phyloP scores from a whole-genome alignment of 345 rosid genomes.

The Dimocarpus longan region DNA sequence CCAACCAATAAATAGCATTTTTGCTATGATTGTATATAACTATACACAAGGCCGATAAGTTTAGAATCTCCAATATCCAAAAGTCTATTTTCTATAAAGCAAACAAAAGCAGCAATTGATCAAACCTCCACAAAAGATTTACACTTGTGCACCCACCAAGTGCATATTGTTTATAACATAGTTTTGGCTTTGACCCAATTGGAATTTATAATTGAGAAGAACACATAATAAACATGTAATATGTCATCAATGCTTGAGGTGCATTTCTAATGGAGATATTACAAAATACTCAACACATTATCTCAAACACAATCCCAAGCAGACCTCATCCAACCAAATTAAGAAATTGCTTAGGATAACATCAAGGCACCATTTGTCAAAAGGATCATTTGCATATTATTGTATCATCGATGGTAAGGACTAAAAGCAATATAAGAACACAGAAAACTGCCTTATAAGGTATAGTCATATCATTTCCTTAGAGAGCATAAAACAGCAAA shows the following conservation, averaged over 20 bases:
- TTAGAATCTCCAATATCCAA: neutral
- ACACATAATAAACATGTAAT: neutral
- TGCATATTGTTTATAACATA: neutral
- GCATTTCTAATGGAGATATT: neutral
- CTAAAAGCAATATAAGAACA: neutral
- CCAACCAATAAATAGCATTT: neutral
- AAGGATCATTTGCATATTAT: neutral
- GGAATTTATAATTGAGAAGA: neutral
- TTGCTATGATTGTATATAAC: neutral
- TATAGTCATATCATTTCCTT: neutral
- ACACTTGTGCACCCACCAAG: neutral
- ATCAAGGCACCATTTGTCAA: neutral
- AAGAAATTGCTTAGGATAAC: neutral
- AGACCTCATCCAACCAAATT: neutral
- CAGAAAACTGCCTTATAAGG: neutral
- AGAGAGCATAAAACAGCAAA: neutral
- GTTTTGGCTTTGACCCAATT: neutral
- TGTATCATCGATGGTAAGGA: neutral
- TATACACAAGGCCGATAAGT: neutral
- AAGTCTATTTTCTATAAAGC: neutral
- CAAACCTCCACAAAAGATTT: neutral
- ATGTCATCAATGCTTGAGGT: neutral
- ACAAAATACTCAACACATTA: neutral
- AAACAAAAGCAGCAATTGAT: neutral
- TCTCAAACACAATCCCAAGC: neutral